Conservation (phyloP, 2,329 filamentous ascomycete species). For the Dactylellina sp. region DNA sequence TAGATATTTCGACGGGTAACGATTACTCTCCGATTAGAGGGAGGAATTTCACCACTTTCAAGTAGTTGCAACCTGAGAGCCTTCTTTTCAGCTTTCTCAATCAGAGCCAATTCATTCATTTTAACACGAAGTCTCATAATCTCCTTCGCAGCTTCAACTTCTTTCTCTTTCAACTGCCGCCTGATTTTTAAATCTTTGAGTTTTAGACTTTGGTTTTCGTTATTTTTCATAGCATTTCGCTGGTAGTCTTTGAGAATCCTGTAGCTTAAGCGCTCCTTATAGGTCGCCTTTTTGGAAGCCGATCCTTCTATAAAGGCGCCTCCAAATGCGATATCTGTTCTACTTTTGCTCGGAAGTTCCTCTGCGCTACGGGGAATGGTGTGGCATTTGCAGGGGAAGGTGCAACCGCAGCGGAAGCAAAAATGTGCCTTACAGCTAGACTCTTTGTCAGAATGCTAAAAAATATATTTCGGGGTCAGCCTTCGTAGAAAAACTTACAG, state of each 20-base stretch:
- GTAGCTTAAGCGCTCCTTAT: conserved; percentile 15
- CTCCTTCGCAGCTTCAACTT: conserved; percentile 26
- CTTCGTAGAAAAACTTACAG: conserved; percentile 33
- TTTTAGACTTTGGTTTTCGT: conserved; percentile 19
- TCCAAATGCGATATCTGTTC: conserved; percentile 29
- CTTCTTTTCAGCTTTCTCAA: conserved; percentile 16
- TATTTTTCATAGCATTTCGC: conserved; percentile 6
- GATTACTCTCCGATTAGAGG: not conserved
- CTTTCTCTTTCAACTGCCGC: conserved; percentile 6
- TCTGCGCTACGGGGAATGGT: not conserved
- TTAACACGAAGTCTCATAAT: conserved; percentile 36
- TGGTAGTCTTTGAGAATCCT: conserved; percentile 23
- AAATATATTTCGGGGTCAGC: not conserved
- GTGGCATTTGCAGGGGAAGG: conserved; percentile 23
- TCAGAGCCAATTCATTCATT: conserved; percentile 22
- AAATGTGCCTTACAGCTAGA: conserved; percentile 36
- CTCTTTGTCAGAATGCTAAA: not conserved
- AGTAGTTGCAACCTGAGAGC: conserved; percentile 1
- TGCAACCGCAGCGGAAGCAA: conserved; percentile 39
- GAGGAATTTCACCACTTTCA: not conserved
- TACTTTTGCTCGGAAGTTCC: conserved; percentile 20
- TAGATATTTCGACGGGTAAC: conserved; percentile 45
- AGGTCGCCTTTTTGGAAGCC: conserved; percentile 8
- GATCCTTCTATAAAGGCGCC: not conserved
- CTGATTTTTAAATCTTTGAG: conserved; percentile 32